Evolutionary conservation across 108 stramenopile species (phyloP), one percentile per base, ranked within the genome.

Genomic region (Discostella stelligeroides): DNA sequence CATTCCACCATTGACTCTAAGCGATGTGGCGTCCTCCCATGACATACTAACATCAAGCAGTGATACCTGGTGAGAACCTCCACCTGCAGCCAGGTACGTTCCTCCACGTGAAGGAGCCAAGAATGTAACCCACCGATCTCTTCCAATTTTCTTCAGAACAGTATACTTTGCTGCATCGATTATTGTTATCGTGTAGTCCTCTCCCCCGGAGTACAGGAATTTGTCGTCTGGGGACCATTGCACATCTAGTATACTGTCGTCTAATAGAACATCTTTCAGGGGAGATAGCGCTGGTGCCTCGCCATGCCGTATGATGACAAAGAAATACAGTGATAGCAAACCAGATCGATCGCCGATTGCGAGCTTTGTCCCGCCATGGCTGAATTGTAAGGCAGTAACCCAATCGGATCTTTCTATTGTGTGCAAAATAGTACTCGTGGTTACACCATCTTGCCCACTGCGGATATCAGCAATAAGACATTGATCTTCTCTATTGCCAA

Each of bases 101-200:
- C 86, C 86, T 41, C 81, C 66, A 18, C 45, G 17, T 14, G 86
- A 86, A 17, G 83, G 82, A 11, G 89, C 66, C 60, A 90, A 61
- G 64, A 85, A 90, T 25, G 81, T 85, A 1, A 90, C 86, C 86
- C 86, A 87, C 53, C 83, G 58, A 42, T 90, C 85, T 67, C 86
- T 68, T 13, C 79, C 79, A 18, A 90, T 80, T 40, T 70, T 60
- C 53, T 86, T 77, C 0, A 78, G 71, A 18, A 77, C 67, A 58
- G 84, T 66, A 81, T 85, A 87, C 27, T 66, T 72, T 43, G 55
- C 17, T 7, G 89, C 84, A 51, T 72, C 75, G 39, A 90, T 80
- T 29, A 87, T 73, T 7, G 85, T 84, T 17, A 90, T 75, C n/a
- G 68, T 64, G 66, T 82, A 90, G 57, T 90, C 89, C 71, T 90